Evolutionary conservation across 2,329 filamentous ascomycete genomes (phyloP).

Genomic region (Fusarium camptoceras): DNA sequence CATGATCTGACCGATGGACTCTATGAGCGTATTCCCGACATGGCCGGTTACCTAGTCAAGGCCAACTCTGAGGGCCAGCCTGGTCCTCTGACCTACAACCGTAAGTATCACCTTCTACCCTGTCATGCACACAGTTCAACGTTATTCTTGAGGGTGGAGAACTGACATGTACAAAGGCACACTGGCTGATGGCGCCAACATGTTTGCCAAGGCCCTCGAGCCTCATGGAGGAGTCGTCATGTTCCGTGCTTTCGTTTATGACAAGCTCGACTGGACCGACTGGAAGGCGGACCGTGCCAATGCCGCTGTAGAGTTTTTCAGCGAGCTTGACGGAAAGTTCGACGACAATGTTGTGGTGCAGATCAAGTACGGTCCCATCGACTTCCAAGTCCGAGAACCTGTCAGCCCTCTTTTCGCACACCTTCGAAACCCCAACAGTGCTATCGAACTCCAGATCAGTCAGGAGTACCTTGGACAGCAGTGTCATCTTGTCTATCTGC

Average conservation of each 20-base stretch:
- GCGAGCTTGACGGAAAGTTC: slow-evolving; percentile 72
- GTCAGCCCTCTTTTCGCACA: slow-evolving; percentile 72
- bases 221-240: slow-evolving; percentile 72
- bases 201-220: slow-evolving; percentile 71
- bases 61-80: slow-evolving; percentile 79
- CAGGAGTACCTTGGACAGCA: slow-evolving; percentile 81
- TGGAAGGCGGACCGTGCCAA: slow-evolving; percentile 72
- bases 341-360: slow-evolving; percentile 78
- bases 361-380: slow-evolving; percentile 80
- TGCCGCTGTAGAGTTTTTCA: slow-evolving; percentile 75
- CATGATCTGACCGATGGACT: slow-evolving; percentile 67
- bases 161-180: slow-evolving; percentile 56
- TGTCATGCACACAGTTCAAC: too few relatives aligned
- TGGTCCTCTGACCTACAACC: slow-evolving; percentile 75
- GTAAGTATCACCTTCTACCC: too few relatives aligned
- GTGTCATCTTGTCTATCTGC: slow-evolving; percentile 74
- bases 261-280: slow-evolving; percentile 66
- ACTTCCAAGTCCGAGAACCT: slow-evolving; percentile 79
- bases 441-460: slow-evolving; percentile 74
- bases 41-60: slow-evolving; percentile 77
- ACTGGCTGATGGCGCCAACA: slow-evolving; percentile 56
- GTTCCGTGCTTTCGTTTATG: slow-evolving; percentile 80
- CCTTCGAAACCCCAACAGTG: slow-evolving; percentile 57
- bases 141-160: too few relatives aligned
- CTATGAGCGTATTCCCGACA: slow-evolving; percentile 71